Conservation (phyloP, 2,329 filamentous ascomycete species). For the Curvularia sp. region DNA sequence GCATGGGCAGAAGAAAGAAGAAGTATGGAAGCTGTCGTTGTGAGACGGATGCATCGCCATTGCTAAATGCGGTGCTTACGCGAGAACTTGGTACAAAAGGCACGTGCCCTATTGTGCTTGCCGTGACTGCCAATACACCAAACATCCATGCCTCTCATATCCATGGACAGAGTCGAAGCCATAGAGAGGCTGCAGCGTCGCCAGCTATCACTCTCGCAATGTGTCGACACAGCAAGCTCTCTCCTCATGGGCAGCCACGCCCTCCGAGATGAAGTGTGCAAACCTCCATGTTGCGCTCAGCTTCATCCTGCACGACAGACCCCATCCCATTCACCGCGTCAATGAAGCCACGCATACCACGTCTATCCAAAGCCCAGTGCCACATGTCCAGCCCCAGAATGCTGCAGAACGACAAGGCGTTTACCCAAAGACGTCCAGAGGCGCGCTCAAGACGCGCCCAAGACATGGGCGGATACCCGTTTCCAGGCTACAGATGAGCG, state of each 20-base stretch:
- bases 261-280: conserved; percentile 5
- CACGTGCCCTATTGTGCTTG: background rate
- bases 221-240: background rate
- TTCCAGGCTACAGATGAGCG: conserved; percentile 19
- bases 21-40: background rate
- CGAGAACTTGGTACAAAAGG: background rate
- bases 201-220: background rate
- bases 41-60: background rate
- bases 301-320: conserved; percentile 15
- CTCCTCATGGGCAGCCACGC: background rate
- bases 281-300: conserved; percentile 16
- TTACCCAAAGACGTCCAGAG: background rate
- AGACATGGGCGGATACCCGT: conserved; percentile 2
- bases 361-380: background rate
- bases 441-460: background rate
- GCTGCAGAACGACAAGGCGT: background rate
- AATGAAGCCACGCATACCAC: background rate
- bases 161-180: no score
- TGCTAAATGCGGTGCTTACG: background rate
- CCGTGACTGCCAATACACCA: background rate
- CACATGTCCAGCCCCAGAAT: background rate
- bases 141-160: background rate
- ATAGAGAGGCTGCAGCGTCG: conserved; percentile 9
- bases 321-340: background rate
- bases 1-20: background rate